Evolutionary conservation across 2,329 filamentous ascomycete genomes (phyloP), one percentile per base, ranked within the genome.

Genomic region (Claviceps quebecensis): DNA sequence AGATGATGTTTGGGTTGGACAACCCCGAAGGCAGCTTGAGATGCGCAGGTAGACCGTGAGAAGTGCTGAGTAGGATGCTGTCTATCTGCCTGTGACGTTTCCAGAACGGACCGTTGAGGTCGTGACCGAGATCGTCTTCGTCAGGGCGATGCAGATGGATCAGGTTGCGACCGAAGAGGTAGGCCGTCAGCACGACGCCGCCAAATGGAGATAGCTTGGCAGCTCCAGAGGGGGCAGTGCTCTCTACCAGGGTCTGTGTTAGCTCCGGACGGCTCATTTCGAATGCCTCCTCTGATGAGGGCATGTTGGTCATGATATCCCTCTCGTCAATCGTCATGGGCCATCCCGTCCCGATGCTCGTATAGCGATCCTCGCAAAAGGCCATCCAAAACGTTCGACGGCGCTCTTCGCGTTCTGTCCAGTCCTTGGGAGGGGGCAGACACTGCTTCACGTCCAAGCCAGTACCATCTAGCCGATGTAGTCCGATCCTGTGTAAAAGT

Each of bases 311-410:
- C 70, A 86, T 75, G 57, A 97, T 87, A 71, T 98, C 93, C 63
- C 78, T 80, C 68, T 98, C 93, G 57, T 97, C 91, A 51, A 97
- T 80, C 0, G 79, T 82, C 86, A 97, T 91, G 1, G 93, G 93
- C 93, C 93, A 97, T 6, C 93, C 93, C 2, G 93, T 97, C 37
- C 93, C 93, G 52, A 96, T 93, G 61, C 89, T 96, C 5, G 89
- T 87, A 67, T 95, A 97, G 49, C 93, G 81, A 62, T 97, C 93
- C 56, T 89, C 73, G 59, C 84, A 88, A 62, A 95, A 97, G 3
- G 86, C 80, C 81, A 93, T 84, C 93, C 93, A 98, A 59, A 97
- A 97, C 0, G 89, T 95, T 56, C 93, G 78, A 49, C 93, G 78
- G 57, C 93, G 77, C 65, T 98, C 93, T 69, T 97, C 93, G 52